phyloP scores from a whole-genome alignment of 495 filamentous ascomycete species.

The Daldinia childiae region DNA sequence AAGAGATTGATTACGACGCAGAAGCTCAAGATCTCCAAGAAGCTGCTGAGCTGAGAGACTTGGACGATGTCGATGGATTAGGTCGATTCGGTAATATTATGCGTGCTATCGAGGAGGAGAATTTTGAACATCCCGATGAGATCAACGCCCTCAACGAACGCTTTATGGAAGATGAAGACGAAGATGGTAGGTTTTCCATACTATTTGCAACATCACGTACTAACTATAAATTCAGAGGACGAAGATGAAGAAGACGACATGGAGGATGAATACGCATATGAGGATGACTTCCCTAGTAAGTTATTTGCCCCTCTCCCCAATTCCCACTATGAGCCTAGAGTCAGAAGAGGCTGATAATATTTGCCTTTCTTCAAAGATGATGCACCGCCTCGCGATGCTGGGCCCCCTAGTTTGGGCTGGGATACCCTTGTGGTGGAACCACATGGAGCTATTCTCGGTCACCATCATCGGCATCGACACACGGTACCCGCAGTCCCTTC shows the following conservation, averaged over 20 bases:
- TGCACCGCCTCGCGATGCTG: conserved; percentile 50
- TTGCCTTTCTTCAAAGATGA: conserved; percentile 57
- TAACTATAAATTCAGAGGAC: conserved; percentile 57
- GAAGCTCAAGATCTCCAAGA: conserved; percentile 58
- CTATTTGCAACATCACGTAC: conserved; percentile 1
- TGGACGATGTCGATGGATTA: conserved; percentile 54
- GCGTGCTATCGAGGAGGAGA: conserved; percentile 71
- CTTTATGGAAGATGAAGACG: conserved; percentile 74
- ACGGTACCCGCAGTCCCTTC: conserved; percentile 49
- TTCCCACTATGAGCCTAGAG: neutral
- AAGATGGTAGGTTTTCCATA: conserved; percentile 60
- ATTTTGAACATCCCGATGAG: conserved; percentile 62
- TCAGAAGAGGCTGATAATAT: conserved; percentile 6
- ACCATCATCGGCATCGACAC: conserved; percentile 40
- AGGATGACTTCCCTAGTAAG: conserved; percentile 76
- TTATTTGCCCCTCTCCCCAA: conserved; percentile 39
- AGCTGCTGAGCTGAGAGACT: conserved; percentile 47
- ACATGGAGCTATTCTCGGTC: conserved; percentile 39
- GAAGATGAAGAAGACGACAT: conserved; percentile 79
- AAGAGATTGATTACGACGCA: conserved; percentile 59
- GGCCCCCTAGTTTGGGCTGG: conserved; percentile 55
- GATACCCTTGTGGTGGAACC: conserved; percentile 55
- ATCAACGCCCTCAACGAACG: conserved; percentile 60
- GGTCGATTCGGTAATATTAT: conserved; percentile 65
- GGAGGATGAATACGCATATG: conserved; percentile 71